These are phyloP conservation scores for Phytopythium oedochilum DNA, from an alignment of 352 stramenopile species.

Conservation along the genomic window DNA sequence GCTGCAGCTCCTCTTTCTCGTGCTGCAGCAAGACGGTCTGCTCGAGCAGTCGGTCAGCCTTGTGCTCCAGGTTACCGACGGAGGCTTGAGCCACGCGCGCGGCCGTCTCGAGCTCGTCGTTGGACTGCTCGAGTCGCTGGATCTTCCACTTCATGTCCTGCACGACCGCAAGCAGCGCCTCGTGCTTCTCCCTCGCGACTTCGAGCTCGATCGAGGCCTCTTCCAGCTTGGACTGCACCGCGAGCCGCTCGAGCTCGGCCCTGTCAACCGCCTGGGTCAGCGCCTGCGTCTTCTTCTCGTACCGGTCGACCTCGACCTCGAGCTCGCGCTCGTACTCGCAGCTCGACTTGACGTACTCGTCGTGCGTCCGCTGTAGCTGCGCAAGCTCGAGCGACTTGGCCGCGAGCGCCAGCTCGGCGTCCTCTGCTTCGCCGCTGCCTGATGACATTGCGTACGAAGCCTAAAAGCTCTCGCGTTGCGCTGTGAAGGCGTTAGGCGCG, in stretches of 20 bases:
- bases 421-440: background rate
- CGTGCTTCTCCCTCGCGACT: constrained; percentile 17
- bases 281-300: constrained; percentile 36
- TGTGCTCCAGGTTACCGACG: constrained; percentile 58
- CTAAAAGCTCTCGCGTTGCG: too few species aligned
- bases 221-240: constrained; percentile 12
- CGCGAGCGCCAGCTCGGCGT: constrained; percentile 14
- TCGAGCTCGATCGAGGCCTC: constrained; percentile 21
- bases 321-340: constrained; percentile 76
- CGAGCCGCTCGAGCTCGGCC: constrained; percentile 25
- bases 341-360: constrained; percentile 72
- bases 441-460: background rate
- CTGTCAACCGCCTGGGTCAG: constrained; percentile 13
- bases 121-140: constrained; percentile 61
- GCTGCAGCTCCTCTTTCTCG: constrained; percentile 51
- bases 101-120: constrained; percentile 66
- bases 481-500: background rate
- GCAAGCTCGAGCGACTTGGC: constrained; percentile 32
- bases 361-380: constrained; percentile 51
- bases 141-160: constrained; percentile 61
- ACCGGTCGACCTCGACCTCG: constrained; percentile 49
- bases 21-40: constrained; percentile 68
- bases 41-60: constrained; percentile 45
- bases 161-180: constrained; percentile 26
- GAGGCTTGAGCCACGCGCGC: constrained; percentile 53